Base-by-base conservation (phyloP, 495 filamentous ascomycete species). In the Aspergillus affinis region DNA sequence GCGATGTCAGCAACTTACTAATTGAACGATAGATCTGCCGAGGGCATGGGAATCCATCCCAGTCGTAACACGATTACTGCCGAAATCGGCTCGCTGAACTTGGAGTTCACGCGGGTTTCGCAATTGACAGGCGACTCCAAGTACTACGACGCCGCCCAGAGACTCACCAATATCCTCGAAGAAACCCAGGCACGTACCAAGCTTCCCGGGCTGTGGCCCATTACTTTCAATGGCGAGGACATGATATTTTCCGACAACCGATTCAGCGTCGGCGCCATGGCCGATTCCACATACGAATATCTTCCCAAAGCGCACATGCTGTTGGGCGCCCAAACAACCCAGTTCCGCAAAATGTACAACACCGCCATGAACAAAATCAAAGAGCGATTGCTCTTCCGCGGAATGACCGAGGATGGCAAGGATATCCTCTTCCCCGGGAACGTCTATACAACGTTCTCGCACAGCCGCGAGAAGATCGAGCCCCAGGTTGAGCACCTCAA, bases 221-320 rank as follows among this genome's bases (percentile, higher is more conserved):
- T 87, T 48, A 77, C 81, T 56, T 75, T 98, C 18, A 87, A 98
- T 71, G 88, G 90, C 27, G 64, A 77, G 45, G 60, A 65, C 2
- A 60, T 78, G 32, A 66, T 68, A 23, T 84, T 86, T 53, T 69
- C 67, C 15, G 65, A 73, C 29, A 71, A 74, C n/a, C 75, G 78
- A 45, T 98, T 87, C 65, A 88, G 85, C 0, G 86, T 97, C 57
- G 94, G 94, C 27, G 92, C 89, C 54, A 88, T 88, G 78, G 90
- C 93, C 49, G 94, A 99, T 70, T 96, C 91, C 6, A 83, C 90
- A 0, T 98, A 98, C 70, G 94, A 99, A 69, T 99, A 99, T 72
- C 85, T 99, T 48, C 90, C 96, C n/a, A 99, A 98, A 69, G 74
- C 82, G 62, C 73, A 86, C 63, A 79, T 86, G 49, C 81, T 99